Evolutionary conservation across 1,284 basidiomycete species (phyloP).

Genomic region (Boletus semigastroideus): DNA sequence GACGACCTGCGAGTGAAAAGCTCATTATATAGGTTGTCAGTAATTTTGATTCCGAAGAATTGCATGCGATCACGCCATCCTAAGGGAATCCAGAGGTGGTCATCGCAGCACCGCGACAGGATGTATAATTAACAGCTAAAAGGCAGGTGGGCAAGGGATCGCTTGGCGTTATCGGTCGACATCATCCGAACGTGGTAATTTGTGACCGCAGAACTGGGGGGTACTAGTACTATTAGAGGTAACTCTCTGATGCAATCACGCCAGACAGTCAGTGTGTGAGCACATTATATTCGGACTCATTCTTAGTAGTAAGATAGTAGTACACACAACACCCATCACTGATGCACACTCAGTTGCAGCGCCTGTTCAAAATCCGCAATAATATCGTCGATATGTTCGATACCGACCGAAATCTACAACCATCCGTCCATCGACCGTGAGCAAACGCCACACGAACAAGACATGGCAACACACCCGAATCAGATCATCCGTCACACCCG

Average conservation of each 20-base stretch:
- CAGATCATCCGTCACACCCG: conserved; percentile 80
- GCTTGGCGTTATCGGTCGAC: no score
- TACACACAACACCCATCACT: no score
- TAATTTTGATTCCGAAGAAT: not conserved
- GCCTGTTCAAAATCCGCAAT: conserved; percentile 76
- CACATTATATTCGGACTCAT: no score
- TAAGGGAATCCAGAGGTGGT: conserved; percentile 28
- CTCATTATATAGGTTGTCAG: not conserved
- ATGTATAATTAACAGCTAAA: no score
- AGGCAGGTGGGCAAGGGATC: no score
- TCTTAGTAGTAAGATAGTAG: no score
- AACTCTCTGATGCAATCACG: no score
- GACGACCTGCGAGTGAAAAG: not conserved
- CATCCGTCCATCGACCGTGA: not conserved
- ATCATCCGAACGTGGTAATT: no score
- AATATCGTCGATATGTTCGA: conserved; percentile 84
- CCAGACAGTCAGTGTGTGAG: no score
- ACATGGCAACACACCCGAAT: conserved; percentile 58
- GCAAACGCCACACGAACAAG: not conserved
- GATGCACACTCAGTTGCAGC: conserved; percentile 17
- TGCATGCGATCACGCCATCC: conserved; percentile 14
- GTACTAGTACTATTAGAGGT: no score
- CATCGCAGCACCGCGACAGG: no score
- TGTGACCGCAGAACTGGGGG: no score
- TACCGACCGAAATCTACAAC: conserved; percentile 65